A percentile compares a stretch with the other conserved stretches of the same genome.
phyloP scores from a whole-genome alignment of 2,329 filamentous ascomycete species.

The Phialophora expanda region DNA sequence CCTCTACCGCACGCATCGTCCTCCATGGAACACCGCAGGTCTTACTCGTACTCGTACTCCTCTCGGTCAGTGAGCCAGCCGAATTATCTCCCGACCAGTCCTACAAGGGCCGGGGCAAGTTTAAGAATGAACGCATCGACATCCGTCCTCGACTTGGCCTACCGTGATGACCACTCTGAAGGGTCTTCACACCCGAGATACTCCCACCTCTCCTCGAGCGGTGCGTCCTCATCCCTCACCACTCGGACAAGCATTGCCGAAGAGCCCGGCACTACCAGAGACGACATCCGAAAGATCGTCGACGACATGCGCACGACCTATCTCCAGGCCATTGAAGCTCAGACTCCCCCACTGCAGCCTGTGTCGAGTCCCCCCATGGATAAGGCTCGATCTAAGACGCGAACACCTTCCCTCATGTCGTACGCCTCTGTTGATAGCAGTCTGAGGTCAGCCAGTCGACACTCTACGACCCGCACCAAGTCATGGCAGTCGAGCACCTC shows the following conservation, averaged over 20 bases:
- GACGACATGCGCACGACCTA: conserved; percentile 40
- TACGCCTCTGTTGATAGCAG: conserved; percentile 31
- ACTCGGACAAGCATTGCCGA: conserved; percentile 36
- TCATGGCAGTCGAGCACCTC: conserved; percentile 31
- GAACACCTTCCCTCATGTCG: conserved; percentile 31
- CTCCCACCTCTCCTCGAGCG: conserved; percentile 36
- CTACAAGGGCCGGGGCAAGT: conserved; percentile 3
- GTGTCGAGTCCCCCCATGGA: conserved; percentile 13
- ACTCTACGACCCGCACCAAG: conserved; percentile 24
- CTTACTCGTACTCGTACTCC: conserved; percentile 29
- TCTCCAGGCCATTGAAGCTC: conserved; percentile 38
- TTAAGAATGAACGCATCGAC: conserved; percentile 17
- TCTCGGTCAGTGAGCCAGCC: conserved; percentile 19
- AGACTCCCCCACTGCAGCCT: conserved; percentile 24
- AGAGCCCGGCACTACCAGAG: conserved; percentile 33
- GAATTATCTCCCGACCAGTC: conserved; percentile 1
- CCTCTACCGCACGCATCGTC: neutral
- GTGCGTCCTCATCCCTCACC: conserved; percentile 35
- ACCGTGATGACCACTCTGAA: conserved; percentile 35
- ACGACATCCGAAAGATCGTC: conserved; percentile 39
- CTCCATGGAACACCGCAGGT: neutral
- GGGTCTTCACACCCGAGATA: conserved; percentile 32
- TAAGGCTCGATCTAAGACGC: conserved; percentile 30
- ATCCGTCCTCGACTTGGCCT: conserved; percentile 25
- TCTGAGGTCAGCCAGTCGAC: conserved; percentile 23